Evolutionary conservation across 371 early-diverging fungal species (phyloP).

Genomic region (Rhizopus microsporus): DNA sequence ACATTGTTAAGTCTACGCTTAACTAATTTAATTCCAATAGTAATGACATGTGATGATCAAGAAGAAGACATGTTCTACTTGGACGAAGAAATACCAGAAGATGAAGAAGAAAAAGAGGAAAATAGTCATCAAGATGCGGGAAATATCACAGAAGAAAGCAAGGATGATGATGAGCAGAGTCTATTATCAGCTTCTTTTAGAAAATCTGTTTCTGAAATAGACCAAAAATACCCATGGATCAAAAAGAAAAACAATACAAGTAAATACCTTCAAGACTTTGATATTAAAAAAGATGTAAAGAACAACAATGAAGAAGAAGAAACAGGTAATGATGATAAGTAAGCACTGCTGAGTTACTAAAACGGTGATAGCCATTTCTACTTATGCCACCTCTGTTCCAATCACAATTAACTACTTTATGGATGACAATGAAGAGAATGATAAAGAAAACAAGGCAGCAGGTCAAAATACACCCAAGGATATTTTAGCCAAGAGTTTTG

Average conservation of each 20-base stretch:
- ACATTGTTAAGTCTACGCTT: background rate
- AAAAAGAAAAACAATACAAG: conserved; percentile 25
- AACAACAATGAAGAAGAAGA: conserved; percentile 5
- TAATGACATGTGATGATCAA: conserved; percentile 10
- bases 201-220: conserved; percentile 21
- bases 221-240: conserved; percentile 20
- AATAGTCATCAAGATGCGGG: background rate
- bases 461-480: conserved; percentile 5
- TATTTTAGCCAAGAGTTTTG: conserved; percentile 26
- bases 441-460: background rate
- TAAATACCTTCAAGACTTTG: conserved; percentile 28
- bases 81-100: conserved; percentile 45
- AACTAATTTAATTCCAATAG: background rate
- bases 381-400: conserved; percentile 31
- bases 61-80: conserved; percentile 50
- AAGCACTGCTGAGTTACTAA: background rate
- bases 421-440: conserved; percentile 3
- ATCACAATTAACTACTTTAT: conserved; percentile 22
- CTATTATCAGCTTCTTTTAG: conserved; percentile 18
- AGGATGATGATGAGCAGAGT: background rate
- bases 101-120: conserved; percentile 4
- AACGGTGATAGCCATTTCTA: conserved; percentile 15
- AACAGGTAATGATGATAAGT: background rate
- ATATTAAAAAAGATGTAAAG: conserved; percentile 12
- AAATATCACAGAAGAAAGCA: background rate